A percentile compares a stretch with the other conserved stretches of the same genome.
These are phyloP conservation scores for Lippia alba DNA, from an alignment of 305 asterid species.

Conservation along the genomic window DNA sequence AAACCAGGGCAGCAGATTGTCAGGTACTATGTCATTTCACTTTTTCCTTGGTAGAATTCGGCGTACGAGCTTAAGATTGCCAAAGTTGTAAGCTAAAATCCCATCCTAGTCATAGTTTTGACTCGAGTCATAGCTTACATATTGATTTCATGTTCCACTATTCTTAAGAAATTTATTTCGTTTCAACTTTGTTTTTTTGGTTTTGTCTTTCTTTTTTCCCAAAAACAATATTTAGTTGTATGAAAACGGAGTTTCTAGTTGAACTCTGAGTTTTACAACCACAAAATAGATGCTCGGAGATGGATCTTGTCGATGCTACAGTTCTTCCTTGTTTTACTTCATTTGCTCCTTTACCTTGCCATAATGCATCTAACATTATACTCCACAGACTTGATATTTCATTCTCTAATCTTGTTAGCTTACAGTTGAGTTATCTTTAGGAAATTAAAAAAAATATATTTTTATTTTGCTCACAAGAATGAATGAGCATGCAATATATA, in stretches of 20 bases:
- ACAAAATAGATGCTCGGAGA: background rate
- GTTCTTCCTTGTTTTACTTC: background rate
- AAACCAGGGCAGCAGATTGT: slow-evolving; percentile 85
- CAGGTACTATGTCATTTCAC: slow-evolving; percentile 55
- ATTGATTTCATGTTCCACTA: background rate
- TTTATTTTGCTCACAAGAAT: background rate
- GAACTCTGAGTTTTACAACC: background rate
- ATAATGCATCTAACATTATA: background rate
- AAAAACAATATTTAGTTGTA: background rate
- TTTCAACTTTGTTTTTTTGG: too few species aligned
- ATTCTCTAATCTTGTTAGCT: background rate
- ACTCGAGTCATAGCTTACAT: slow-evolving; percentile 15
- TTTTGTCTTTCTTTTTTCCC: too few species aligned
- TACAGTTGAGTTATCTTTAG: background rate
- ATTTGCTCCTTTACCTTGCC: background rate
- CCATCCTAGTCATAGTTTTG: slow-evolving; percentile 19
- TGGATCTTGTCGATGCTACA: slow-evolving; percentile 13
- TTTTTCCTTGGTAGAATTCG: slow-evolving; percentile 9
- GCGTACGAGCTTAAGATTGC: slow-evolving; percentile 20
- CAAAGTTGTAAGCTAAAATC: background rate
- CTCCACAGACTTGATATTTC: background rate
- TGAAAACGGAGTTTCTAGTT: background rate
- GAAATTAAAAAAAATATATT: background rate
- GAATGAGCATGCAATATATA: background rate
- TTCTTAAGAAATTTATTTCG: slow-evolving; percentile 4